phyloP scores from a whole-genome alignment of 2,329 filamentous ascomycete genomes.

The Aspergillus sp. region DNA sequence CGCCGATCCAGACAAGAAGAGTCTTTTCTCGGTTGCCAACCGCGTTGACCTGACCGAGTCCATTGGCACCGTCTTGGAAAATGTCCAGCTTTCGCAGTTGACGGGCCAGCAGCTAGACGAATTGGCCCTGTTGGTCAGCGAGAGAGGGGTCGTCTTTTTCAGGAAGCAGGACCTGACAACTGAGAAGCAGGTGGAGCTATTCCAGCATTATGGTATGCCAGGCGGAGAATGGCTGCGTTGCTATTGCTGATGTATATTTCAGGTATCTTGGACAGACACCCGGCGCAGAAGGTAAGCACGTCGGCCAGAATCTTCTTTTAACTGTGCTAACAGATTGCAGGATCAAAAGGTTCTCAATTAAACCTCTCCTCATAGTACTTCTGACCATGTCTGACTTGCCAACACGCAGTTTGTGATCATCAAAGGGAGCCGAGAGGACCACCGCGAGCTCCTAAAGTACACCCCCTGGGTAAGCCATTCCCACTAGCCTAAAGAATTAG shows the following conservation, averaged over 20 bases:
- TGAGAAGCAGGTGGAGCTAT: conserved; percentile 38
- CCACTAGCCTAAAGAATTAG: neutral
- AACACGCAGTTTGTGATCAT: conserved; percentile 41
- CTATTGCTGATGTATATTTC: neutral
- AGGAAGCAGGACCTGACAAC: conserved; percentile 44
- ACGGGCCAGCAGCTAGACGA: conserved; percentile 50
- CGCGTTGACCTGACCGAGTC: conserved; percentile 36
- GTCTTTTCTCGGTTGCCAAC: conserved; percentile 32
- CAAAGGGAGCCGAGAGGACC: conserved; percentile 46
- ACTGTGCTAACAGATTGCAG: neutral
- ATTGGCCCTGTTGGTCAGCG: conserved; percentile 48
- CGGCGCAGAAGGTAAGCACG: neutral
- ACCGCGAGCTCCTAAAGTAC: conserved; percentile 47
- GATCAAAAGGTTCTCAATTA: neutral
- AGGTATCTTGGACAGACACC: neutral
- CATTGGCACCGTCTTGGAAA: conserved; percentile 38
- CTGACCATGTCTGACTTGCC: too few species aligned
- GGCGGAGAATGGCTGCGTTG: too few species aligned
- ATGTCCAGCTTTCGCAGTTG: conserved; percentile 48
- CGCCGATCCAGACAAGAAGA: conserved; percentile 43
- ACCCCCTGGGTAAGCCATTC: conserved; percentile 42
- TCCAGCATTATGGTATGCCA: conserved; percentile 47
- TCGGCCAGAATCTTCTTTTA: neutral
- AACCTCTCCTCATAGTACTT: neutral
- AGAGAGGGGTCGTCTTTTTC: conserved; percentile 51